These are phyloP conservation scores for Solanum gandarillasii DNA, from an alignment of 257 asterid species.

Conservation along the genomic window DNA sequence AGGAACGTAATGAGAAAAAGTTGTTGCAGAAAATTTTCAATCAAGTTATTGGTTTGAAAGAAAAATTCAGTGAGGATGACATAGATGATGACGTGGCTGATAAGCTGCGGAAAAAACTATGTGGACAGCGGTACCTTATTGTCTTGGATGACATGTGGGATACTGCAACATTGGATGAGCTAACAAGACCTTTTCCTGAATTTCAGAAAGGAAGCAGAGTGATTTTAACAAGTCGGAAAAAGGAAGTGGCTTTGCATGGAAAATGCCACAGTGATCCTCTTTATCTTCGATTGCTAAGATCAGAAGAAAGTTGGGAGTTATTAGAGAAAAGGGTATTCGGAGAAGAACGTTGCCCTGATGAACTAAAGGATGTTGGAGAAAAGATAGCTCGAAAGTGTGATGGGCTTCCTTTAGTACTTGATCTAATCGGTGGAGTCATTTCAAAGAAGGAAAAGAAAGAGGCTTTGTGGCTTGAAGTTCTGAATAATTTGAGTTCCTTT, in stretches of 20 bases:
- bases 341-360: slow-evolving; percentile 1
- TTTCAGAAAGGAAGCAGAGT: neutral
- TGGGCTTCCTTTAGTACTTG: slow-evolving; percentile 18
- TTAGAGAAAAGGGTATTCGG: slow-evolving; percentile 4
- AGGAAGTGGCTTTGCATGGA: neutral
- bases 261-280: neutral
- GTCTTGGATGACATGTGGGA: slow-evolving; percentile 21
- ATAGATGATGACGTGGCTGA: neutral
- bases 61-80: too few relatives aligned
- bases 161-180: neutral
- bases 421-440: slow-evolving; percentile 11
- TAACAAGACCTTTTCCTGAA: neutral
- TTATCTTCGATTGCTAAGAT: neutral
- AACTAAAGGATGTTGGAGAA: slow-evolving; percentile 3
- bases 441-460: neutral
- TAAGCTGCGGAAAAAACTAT: neutral
- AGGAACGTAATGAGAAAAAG: too few relatives aligned
- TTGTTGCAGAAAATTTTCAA: too few relatives aligned
- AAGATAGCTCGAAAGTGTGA: slow-evolving; percentile 1
- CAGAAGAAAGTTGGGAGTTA: slow-evolving; percentile 10
- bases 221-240: neutral
- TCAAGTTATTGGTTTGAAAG: too few relatives aligned
- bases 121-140: neutral
- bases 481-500: neutral
- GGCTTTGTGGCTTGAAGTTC: slow-evolving; percentile 3